Base-by-base conservation (phyloP, 352 stramenopile species). In the Phytophthora tubulina region DNA sequence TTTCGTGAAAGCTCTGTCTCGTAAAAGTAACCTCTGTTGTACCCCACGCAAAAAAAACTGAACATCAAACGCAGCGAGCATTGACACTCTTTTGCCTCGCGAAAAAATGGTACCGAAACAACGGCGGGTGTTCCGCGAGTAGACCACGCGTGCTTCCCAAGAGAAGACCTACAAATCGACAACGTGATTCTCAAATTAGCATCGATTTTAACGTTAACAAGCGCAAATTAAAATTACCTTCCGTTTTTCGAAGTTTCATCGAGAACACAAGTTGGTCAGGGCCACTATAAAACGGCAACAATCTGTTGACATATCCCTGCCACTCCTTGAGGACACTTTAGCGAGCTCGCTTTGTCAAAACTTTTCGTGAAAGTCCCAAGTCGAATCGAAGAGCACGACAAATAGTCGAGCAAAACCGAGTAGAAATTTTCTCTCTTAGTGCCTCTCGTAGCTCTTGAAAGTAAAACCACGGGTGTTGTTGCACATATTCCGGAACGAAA, bases 11-110 rank as follows among this genome's bases (percentile, higher is more conserved):
- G 6, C 1, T 49, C 7, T 9, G 7, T 14, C 74, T 46, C 13
- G 50, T 72, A 17, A 78, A 78, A 0, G 70, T 81, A 14, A 60
- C 70, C 2, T 49, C 49, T 6, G 62, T 72, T 7, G 33, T 53
- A 30, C 1, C 52, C 69, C 52, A 52, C 11, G 21, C 44, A 71
- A 6, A 31, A 75, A 59, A 13, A 50, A 74, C 35, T 59, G 44
- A 4, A 67, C 44, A 36, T 81, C 70, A 10, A 79, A 57, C 3
- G 70, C 74, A 4, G 52, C 58, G 0, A 79, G 11, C 0, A 79
- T 27, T 1, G 67, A 78, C 4, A 79, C 15, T 9, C 58, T 35
- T 32, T 79, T 39, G 13, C 62, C 57, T 14, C 61, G 49, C 1
- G 41, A 39, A 35, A 15, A 10, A 68, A 67, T 11, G 66, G 63